Evolutionary conservation across 2,329 filamentous ascomycete genomes (phyloP).

Genomic region (Xylaria sp.): DNA sequence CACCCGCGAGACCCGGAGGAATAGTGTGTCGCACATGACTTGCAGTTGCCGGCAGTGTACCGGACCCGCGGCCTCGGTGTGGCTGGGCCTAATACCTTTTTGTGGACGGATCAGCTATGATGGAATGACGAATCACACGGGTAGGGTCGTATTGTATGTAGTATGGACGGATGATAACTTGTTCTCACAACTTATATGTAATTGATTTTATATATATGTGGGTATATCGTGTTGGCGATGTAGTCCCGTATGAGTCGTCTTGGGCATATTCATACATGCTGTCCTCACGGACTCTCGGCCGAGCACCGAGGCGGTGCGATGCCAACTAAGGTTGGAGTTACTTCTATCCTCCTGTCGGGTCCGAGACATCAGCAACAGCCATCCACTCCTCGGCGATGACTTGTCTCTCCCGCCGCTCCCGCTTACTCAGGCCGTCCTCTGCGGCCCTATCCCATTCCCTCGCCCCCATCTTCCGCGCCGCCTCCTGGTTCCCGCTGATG

Average conservation of each 20-base stretch:
- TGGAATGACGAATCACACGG: background rate
- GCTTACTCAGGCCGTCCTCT: slow-evolving; percentile 32
- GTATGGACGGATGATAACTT: background rate
- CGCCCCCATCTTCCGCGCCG: slow-evolving; percentile 46
- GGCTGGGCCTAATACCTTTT: background rate
- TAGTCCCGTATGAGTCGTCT: background rate
- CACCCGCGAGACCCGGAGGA: background rate
- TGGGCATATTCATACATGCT: background rate
- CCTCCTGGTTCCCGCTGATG: slow-evolving; percentile 43
- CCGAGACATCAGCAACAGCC: slow-evolving; percentile 17
- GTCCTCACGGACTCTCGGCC: too few species aligned
- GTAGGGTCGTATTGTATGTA: background rate
- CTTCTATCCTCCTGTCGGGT: background rate
- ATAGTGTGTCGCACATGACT: background rate
- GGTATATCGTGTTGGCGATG: background rate
- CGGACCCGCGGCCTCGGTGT: slow-evolving; percentile 1
- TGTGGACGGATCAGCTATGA: background rate
- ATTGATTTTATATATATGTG: background rate
- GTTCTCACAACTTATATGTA: background rate
- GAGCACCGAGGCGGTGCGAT: too few species aligned
- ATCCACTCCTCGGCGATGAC: slow-evolving; percentile 44
- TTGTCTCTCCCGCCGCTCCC: slow-evolving; percentile 39
- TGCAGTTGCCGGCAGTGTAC: slow-evolving; percentile 1
- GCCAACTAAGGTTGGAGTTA: background rate
- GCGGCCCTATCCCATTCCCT: slow-evolving; percentile 35